Evolutionary conservation across 2,329 filamentous ascomycete genomes (phyloP), one percentile per base, ranked within the genome.

Genomic region (Alternaria sp.): DNA sequence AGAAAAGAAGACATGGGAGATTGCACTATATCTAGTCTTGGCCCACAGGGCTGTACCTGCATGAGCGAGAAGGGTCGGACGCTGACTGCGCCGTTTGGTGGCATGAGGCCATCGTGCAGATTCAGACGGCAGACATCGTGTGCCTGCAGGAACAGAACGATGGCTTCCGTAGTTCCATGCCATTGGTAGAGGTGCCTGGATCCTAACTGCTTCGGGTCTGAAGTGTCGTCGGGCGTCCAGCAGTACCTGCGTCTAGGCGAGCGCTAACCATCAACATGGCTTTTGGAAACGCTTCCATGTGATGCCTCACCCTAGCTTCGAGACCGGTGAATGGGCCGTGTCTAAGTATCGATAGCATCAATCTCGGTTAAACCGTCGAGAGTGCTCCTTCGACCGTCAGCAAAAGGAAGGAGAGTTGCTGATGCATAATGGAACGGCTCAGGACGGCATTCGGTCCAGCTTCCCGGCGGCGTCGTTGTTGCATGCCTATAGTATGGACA

Each of bases 1-100:
- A 44, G 50, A 62, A 67, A 64, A 76, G 72, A 70, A 63, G 63
- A 60, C 54, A 69, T 62, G 69, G 76, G 74, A 75, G 67, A 76
- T 74, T 73, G 59, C 66, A 52, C 59, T 64, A 62, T 66, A 65
- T 70, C 59, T 70, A 72, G 64, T 26, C 64, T 63, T 59, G 62
- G 67, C 65, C 62, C 61, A 60, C 69, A 62, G 55, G 47, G 52
- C 54, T 44, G 73, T 73, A 66, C 70, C 73, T 76, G 73, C 73
- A 76, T 72, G 62, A 30, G 63, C 60, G 58, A 52, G 49, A 58
- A 51, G 69, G 68, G 67, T 65, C 56, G 44, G 32, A 50, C 44
- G 21, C 68, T 69, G 57, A 26, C 65, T 61, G 64, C 61, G 67
- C 66, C 65, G 67, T 68, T 57, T 67, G 59, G 55, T 64, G 67